phyloP scores from a whole-genome alignment of 2,329 filamentous ascomycete species.

The Aspergillus japonicus region DNA sequence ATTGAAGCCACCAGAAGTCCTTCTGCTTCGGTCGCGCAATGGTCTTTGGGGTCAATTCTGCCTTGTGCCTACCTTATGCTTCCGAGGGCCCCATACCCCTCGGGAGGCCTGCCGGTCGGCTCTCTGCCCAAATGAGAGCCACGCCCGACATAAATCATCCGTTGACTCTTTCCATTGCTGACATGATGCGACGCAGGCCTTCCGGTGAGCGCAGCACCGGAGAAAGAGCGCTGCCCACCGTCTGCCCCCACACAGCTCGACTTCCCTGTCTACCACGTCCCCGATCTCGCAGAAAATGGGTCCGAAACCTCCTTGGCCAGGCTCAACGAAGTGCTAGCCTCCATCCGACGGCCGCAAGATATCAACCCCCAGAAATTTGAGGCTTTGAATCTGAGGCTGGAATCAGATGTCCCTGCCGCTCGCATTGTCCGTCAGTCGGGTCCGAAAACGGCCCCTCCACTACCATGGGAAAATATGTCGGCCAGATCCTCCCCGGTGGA shows the following conservation, averaged over 20 bases:
- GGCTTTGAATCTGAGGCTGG: constrained; percentile 43
- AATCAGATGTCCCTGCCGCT: constrained; percentile 35
- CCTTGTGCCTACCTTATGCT: neutral
- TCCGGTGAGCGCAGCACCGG: constrained; percentile 33
- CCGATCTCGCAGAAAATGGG: constrained; percentile 35
- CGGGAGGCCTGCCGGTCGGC: neutral
- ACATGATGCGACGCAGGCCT: constrained; percentile 25
- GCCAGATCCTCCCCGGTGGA: constrained; percentile 14
- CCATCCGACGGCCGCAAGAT: constrained; percentile 42
- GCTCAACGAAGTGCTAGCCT: constrained; percentile 47
- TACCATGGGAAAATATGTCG: constrained; percentile 35
- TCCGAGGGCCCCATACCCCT: neutral
- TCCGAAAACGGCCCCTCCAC: constrained; percentile 38
- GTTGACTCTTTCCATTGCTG: constrained; percentile 10
- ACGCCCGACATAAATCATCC: neutral
- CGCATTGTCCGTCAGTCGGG: constrained; percentile 37
- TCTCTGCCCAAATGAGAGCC: neutral
- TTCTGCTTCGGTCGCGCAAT: neutral
- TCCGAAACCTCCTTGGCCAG: constrained; percentile 35
- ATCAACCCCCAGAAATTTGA: constrained; percentile 40
- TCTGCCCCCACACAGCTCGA: constrained; percentile 51
- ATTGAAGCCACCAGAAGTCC: neutral
- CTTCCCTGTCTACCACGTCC: constrained; percentile 50
- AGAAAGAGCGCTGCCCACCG: constrained; percentile 50
- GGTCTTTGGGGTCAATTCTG: neutral